Conservation (phyloP, 2,329 filamentous ascomycete species). For the Fusarium domesticum region DNA sequence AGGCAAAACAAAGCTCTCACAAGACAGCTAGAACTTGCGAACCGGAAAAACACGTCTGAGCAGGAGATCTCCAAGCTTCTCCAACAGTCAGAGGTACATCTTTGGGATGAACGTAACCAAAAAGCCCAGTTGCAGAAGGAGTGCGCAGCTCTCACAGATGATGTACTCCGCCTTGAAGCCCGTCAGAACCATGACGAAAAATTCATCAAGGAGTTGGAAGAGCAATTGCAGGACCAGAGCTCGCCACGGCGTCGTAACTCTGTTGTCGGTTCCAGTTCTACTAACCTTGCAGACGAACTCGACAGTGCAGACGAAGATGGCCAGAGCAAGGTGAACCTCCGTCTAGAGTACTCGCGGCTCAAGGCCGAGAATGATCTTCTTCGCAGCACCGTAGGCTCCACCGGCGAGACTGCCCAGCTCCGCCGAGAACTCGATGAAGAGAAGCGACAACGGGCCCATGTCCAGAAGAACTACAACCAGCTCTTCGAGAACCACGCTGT, state of each 20-base stretch:
- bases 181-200: conserved; percentile 50
- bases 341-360: conserved; percentile 55
- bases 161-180: conserved; percentile 47
- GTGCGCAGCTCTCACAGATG: conserved; percentile 43
- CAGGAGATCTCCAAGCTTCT: conserved; percentile 42
- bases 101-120: conserved; percentile 44
- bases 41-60: conserved; percentile 37
- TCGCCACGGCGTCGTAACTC: conserved; percentile 19
- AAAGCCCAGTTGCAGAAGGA: conserved; percentile 47
- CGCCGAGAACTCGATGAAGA: conserved; percentile 56
- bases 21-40: conserved; percentile 34
- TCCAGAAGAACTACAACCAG: conserved; percentile 55
- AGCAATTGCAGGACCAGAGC: conserved; percentile 48
- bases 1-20: conserved; percentile 43
- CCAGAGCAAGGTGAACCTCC: conserved; percentile 37
- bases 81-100: conserved; percentile 40
- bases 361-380: conserved; percentile 61
- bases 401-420: conserved; percentile 53
- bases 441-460: conserved; percentile 46
- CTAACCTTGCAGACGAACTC: conserved; percentile 60
- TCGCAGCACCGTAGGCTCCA: conserved; percentile 51
- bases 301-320: conserved; percentile 44
- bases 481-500: conserved; percentile 58
- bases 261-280: conserved; percentile 22
- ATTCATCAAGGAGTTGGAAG: conserved; percentile 57